phyloP scores from a whole-genome alignment of 2,329 filamentous ascomycete species.

The Aspergillus ibericus region DNA sequence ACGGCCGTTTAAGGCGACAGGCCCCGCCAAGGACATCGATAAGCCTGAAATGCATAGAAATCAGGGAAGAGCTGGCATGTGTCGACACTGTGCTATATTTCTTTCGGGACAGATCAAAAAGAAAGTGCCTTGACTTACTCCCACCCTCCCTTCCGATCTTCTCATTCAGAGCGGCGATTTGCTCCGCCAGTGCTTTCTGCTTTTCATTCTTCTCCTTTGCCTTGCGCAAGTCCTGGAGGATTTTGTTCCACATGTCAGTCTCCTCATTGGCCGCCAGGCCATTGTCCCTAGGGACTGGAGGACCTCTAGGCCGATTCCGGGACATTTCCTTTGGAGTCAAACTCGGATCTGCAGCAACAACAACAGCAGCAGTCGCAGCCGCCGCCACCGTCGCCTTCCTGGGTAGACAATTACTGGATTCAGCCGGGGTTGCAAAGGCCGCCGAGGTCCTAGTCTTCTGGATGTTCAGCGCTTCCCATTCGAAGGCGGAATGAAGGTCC shows the following conservation, averaged over 20 bases:
- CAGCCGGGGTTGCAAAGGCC: slow-evolving; percentile 7
- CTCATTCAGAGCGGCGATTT: slow-evolving; percentile 45
- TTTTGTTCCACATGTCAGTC: slow-evolving; percentile 47
- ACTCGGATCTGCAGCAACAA: slow-evolving; percentile 5
- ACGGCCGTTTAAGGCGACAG: not conserved
- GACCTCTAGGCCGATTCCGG: slow-evolving; percentile 42
- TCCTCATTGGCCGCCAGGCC: slow-evolving; percentile 47
- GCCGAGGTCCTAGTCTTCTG: slow-evolving; percentile 16
- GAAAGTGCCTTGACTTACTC: slow-evolving; percentile 36
- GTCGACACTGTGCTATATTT: not conserved
- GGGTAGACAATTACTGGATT: slow-evolving; percentile 9
- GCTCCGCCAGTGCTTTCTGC: slow-evolving; percentile 39
- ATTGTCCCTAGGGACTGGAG: slow-evolving; percentile 41
- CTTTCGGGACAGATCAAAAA: not conserved
- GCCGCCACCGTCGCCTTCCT: not conserved
- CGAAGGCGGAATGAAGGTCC: slow-evolving; percentile 24
- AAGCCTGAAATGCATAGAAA: not conserved
- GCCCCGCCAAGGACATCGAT: not conserved
- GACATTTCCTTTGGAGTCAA: slow-evolving; percentile 33
- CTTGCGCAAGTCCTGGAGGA: slow-evolving; percentile 44
- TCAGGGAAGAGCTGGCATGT: not conserved
- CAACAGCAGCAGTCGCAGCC: not conserved
- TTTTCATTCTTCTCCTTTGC: slow-evolving; percentile 47
- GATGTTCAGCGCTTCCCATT: slow-evolving; percentile 30
- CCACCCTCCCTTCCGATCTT: slow-evolving; percentile 45